Evolutionary conservation across 164 flowering plant species (phyloP).

Genomic region (Tetrastigma voinierianum): DNA sequence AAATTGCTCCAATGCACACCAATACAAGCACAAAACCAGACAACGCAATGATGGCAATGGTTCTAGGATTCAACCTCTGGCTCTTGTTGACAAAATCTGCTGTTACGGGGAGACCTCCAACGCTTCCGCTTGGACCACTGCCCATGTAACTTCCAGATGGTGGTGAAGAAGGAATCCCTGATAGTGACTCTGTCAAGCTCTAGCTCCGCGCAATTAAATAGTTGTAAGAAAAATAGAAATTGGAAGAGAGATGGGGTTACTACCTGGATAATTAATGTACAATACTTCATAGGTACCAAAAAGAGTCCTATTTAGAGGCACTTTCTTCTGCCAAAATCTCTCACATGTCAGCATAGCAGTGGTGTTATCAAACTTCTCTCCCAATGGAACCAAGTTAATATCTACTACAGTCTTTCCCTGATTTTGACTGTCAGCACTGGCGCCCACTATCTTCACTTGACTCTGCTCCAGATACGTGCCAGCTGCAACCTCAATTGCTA

Average conservation of each 20-base stretch:
- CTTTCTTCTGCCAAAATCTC: conserved; percentile 73
- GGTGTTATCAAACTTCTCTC: conserved; percentile 89
- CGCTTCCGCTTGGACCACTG: conserved; percentile 53
- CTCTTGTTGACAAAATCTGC: conserved; percentile 61
- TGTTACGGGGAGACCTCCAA: conserved; percentile 40
- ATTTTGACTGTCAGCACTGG: conserved; percentile 69
- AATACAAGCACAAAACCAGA: conserved; percentile 70
- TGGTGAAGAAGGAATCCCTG: conserved; percentile 79
- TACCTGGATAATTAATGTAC: conserved; percentile 77
- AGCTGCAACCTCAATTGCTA: conserved; percentile 85
- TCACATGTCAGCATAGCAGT: conserved; percentile 82
- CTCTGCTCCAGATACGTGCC: conserved; percentile 88
- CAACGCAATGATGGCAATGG: conserved; percentile 57
- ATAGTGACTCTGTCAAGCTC: conserved; percentile 18
- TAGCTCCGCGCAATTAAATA: neutral
- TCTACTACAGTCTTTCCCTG: conserved; percentile 78
- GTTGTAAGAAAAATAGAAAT: neutral
- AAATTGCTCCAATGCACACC: conserved; percentile 56
- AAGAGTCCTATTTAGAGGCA: conserved; percentile 63
- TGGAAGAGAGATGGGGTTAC: neutral
- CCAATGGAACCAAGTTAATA: conserved; percentile 85
- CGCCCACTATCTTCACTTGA: conserved; percentile 93
- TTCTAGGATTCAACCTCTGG: conserved; percentile 58
- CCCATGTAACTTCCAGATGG: conserved; percentile 34
- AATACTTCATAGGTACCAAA: conserved; percentile 80